Evolutionary conservation across 2,329 filamentous ascomycete species (phyloP), one percentile per base, ranked within the genome.

Genomic region (Talaromyces sp.): DNA sequence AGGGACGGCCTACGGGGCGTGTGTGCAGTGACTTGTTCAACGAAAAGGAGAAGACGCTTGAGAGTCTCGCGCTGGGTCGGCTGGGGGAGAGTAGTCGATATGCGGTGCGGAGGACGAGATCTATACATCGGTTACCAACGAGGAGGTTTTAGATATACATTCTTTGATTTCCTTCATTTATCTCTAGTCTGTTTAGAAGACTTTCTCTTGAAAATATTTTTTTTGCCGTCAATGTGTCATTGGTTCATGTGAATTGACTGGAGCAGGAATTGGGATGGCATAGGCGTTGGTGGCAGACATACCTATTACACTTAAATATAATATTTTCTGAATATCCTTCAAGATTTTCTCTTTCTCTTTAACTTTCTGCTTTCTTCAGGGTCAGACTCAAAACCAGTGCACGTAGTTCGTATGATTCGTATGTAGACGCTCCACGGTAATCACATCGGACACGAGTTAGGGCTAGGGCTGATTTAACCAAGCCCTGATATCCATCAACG

Each of bases 31-130:
- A 62, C 35, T 62, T 61, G 25, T 59, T 56, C 37, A 60, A 62
- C 17, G 60, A 66, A 5, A 75, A 73, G 60, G 71, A 73, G 19
- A 75, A 77, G 67, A 79, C 73, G 2, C 69, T 81, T 6, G 78
- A 81, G 66, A 77, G 73, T 7, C 52, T 81, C 66, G 75, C 77
- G 2, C 64, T 79, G 56, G 78, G 79, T 1, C 73, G 76, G 54
- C 68, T 73, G 69, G 77, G 77, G 2, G 69, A 70, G 56, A 74
- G 71, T 65, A 79, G 78, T 69, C 73, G 74, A 56, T 74, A 77
- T 68, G 72, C 73, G 15, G 66, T 68, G 41, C 58, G 68, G 15
- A 59, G 63, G 50, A 62, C 66, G 57, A 52, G 63, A 11, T 66
- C 64, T 27, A 47, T 66, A 17, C 64, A 66, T 61, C 64, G 64